These are phyloP conservation scores for Paulownia fortunei DNA, from an alignment of 257 asterid genomes.

Conservation along the genomic window DNA sequence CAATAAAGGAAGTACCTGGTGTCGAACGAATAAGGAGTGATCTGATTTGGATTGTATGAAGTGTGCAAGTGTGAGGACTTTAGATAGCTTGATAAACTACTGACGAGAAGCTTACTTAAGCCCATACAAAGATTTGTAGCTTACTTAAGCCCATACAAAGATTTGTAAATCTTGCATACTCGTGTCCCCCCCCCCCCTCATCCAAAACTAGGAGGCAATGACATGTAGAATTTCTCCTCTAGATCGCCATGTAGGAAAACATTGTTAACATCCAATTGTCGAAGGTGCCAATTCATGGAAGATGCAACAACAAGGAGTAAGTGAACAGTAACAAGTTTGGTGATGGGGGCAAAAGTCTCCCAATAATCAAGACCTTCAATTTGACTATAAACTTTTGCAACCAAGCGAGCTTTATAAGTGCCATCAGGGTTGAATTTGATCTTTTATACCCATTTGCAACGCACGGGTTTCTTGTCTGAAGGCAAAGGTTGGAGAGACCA, in stretches of 20 bases:
- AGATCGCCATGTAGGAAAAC: neutral
- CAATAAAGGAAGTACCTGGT: neutral
- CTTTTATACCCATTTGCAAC: neutral
- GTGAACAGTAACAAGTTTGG: too few relatives aligned
- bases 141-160: neutral
- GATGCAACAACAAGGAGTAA: too few relatives aligned
- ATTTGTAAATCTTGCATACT: neutral
- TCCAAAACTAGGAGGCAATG: neutral
- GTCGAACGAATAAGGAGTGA: neutral
- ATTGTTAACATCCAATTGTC: neutral
- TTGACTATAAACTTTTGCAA: too few relatives aligned
- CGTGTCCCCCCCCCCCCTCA: neutral
- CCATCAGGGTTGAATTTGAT: neutral
- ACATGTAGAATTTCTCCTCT: neutral
- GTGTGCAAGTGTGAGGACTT: too few relatives aligned
- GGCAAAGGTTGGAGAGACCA: neutral
- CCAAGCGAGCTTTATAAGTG: too few relatives aligned
- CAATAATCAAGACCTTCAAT: too few relatives aligned
- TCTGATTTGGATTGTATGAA: neutral
- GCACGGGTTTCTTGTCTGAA: too few relatives aligned
- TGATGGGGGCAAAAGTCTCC: too few relatives aligned
- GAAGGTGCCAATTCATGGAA: constrained; percentile 10
- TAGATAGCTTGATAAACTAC: constrained; percentile 8
- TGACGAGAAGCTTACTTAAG: neutral
- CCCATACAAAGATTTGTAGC: constrained; percentile 1